A percentile compares a stretch with the other conserved stretches of the same genome.
Conservation (phyloP, 768 basidiomycete species). For the Russula lepida region DNA sequence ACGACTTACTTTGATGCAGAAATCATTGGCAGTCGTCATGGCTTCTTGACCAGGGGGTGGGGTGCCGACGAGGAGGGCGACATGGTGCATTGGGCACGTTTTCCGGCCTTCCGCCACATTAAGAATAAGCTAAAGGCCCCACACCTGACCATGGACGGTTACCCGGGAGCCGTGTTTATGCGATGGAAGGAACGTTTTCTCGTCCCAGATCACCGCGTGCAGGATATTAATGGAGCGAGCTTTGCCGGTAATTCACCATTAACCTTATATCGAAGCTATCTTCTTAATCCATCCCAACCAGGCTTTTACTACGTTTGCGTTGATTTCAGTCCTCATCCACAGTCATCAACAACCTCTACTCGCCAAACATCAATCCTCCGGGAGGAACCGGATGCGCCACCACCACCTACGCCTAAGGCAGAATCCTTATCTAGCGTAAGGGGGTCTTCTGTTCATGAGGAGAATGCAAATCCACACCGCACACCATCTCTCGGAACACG, state of each 20-base stretch:
- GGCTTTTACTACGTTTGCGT: conserved; percentile 96
- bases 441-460: conserved; percentile 27
- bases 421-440: conserved; percentile 20
- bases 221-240: conserved; percentile 90
- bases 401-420: conserved; percentile 22
- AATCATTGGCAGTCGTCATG: conserved; percentile 85
- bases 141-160: conserved; percentile 69
- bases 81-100: conserved; percentile 89
- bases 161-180: conserved; percentile 84
- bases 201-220: conserved; percentile 89
- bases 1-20: conserved; percentile 97
- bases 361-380: conserved; percentile 33
- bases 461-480: conserved; percentile 27
- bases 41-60: conserved; percentile 86
- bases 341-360: conserved; percentile 30
- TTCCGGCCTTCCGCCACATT: conserved; percentile 82
- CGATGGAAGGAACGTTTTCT: conserved; percentile 95
- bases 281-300: conserved; percentile 25
- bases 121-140: conserved; percentile 73
- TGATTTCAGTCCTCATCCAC: conserved; percentile 67
- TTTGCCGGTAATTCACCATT: conserved; percentile 65
- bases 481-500: conserved; percentile 45
- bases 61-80: conserved; percentile 89
- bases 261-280: not conserved
- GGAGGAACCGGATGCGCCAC: conserved; percentile 20